Base-by-base conservation (phyloP, 2,329 filamentous ascomycete genomes). In the Diplodia corticola region DNA sequence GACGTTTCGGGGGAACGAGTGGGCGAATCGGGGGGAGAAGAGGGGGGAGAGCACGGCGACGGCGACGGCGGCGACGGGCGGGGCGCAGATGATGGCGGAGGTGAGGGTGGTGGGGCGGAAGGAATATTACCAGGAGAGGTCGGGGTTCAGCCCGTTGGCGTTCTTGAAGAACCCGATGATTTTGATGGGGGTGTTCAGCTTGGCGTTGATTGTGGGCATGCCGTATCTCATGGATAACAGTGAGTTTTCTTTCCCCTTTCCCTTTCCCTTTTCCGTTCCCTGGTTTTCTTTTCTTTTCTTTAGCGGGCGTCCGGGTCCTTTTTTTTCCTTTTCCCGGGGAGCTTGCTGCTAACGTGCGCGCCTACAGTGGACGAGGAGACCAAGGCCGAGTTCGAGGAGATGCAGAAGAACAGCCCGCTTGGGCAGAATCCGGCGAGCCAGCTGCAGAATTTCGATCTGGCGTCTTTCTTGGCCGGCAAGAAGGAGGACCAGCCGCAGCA, bases 141-240 rank as follows among this genome's bases (percentile, higher is more conserved):
- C 85, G 67, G 87, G 86, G 70, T 97, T 54, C 28, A 54, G 28
- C 50, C 84, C 93, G n/a, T 74, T 97, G 66, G 87, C 86, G 67
- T 88, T 97, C 65, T 83, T 97, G 73, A 95, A 95, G 83, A 97
- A 92, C 76, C 95, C 95, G 3, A 98, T 98, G 93, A 97, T 98
- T 69, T 85, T 99, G 68, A 90, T 99, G 82, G 93, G 90, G 4
- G 80, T 96, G 37, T 88, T 95, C 46, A 92, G 89, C 68, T 87
- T 97, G 82, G 89, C 82, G 5, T 82, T 97, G 70, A 93, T 97
- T 69, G 85, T 98, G 73, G 93, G 93, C 70, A 92, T 98, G 91
- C 95, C 95, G 15, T 95, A 97, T 79, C 79, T 99, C 65, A 88
- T 98, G 82, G 93, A 98, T 61, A 97, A 95, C 76, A 97, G 93